Base-by-base conservation (phyloP, 345 rosid species). In the Heritiera littoralis region DNA sequence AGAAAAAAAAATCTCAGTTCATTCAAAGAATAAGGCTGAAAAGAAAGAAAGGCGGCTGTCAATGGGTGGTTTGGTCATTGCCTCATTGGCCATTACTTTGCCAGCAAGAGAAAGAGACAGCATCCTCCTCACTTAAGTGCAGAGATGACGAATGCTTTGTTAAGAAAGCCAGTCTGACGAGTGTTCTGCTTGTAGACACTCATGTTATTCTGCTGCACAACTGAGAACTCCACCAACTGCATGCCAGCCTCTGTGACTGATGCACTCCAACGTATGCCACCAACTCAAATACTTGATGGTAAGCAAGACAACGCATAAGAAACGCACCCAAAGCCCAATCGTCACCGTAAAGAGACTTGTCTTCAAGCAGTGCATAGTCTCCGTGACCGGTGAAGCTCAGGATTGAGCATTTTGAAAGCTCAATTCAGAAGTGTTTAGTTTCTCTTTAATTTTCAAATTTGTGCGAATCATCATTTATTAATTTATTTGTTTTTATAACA, bases 241-340 rank as follows among this genome's bases (percentile, higher is more conserved):
- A 7, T 7, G 32, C 28, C 28, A 23, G 28, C 65, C 4, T 20
- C 38, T 1, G 1, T 32, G 1, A 23, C 28, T 23, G 28, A 18
- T 79, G 41, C 40, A 61, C 13, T 65, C 68, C 2, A 59, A 74
- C 82, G 79, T 66, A 51, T 66, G 78, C 74, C 66, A 66, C 75
- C 46, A 45, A 64, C 43, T 35, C 3, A 41, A 67, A 43, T 67
- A 9, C 52, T 67, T 43, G 52, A 67, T 41, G 72, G 30, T 14
- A 15, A 52, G 58, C 4, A 15, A 23, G 9, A 3, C 9, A 66
- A 18, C 78, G 6, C 32, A 55, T 4, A 23, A 28, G 66, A 58
- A 30, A 54, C 63, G 80, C 54, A 52, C 70, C 65, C 40, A 15
- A 11, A 46, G 48, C 14, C 51, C 51, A 41, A 41, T 23, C 30